Percentiles rank a stretch among this genome's conserved stretches.
These are phyloP conservation scores for Komagataella kurtzmanii DNA, from an alignment of 805 yeast species.

Conservation along the genomic window DNA sequence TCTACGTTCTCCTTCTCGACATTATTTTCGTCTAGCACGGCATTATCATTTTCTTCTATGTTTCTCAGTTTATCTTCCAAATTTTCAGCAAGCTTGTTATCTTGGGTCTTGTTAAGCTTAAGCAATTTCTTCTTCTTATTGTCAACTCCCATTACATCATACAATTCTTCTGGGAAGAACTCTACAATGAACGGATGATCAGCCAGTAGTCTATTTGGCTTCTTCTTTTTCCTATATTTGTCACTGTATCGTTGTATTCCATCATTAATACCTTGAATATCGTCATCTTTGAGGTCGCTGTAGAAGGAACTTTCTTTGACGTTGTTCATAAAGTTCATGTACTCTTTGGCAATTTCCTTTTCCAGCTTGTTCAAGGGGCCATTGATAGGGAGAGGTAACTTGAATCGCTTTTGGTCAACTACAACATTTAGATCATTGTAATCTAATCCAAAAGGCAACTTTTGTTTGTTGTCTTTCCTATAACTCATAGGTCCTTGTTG, in stretches of 20 bases:
- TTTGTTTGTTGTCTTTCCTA: conserved; percentile 10
- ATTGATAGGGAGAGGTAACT: conserved; percentile 48
- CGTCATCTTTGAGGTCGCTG: conserved; percentile 7
- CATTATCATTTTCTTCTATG: conserved; percentile 26
- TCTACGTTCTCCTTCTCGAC: conserved; percentile 27
- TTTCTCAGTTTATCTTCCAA: conserved; percentile 19
- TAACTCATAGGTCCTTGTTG: neutral
- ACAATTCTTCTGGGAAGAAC: conserved; percentile 69
- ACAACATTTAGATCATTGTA: conserved; percentile 40
- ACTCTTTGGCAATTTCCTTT: conserved; percentile 35
- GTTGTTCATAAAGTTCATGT: conserved; percentile 36
- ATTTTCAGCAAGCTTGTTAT: conserved; percentile 24
- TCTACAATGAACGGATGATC: conserved; percentile 65
- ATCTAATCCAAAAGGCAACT: conserved; percentile 63
- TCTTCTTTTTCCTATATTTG: conserved; percentile 55
- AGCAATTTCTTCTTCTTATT: conserved; percentile 39
- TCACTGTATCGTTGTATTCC: conserved; percentile 79
- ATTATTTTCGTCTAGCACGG: conserved; percentile 11
- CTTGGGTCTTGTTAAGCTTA: conserved; percentile 24
- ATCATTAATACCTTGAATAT: conserved; percentile 29
- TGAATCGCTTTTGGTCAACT: conserved; percentile 20
- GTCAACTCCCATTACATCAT: conserved; percentile 55
- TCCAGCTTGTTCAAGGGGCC: conserved; percentile 42
- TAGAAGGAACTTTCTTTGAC: conserved; percentile 55
- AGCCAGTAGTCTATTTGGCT: conserved; percentile 56